Base-by-base conservation (phyloP, 345 rosid genomes). In the Leavenworthia alabamica region DNA sequence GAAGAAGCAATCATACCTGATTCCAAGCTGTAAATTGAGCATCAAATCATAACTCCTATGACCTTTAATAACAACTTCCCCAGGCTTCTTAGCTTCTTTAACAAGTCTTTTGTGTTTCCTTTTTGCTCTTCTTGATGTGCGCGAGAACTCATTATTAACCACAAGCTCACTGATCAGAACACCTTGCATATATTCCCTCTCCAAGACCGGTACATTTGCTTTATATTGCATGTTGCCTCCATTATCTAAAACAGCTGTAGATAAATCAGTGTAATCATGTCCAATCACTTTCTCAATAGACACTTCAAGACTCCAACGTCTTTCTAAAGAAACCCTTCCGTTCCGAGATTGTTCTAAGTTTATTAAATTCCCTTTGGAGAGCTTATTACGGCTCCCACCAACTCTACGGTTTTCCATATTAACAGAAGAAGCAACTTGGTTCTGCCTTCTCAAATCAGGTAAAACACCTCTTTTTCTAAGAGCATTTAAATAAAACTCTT, bases 271-370 rank as follows among this genome's bases (percentile, higher is more conserved):
- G 37, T 82, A 78, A 79, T 74, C 89, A 73, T 85, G 87, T 48
- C 87, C 96, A 48, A 93, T 93, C 73, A 85, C 94, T 65, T 89
- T 93, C 82, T 93, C 99, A 41, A 93, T 82, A 49, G 96, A 84
- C 16, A 89, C 99, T 77, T 93, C 97, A 63, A 89, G 95, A 75
- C 99, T 93, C 99, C 96, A 89, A 27, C 96, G 88, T 72, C 99
- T 83, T 67, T 89, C 91, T 50, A 93, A 68, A 65, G 96, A 83
- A 67, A 89, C 89, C 61, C 78, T 81, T 57, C 80, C 82, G 39
- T 73, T 72, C 7, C 78, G 83, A n/a, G 96, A 82, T 52, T 87
- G 89, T 68, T 93, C 89, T 48, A 92, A 76, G 75, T 83, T 85
- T 23, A 90, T 72, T 32, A 90, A 78, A 70, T 69, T 90, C 55